A percentile compares a stretch with the other conserved stretches of the same genome.
These are phyloP conservation scores for Mallotus nudiflorus DNA, from an alignment of 345 rosid species.

Conservation along the genomic window DNA sequence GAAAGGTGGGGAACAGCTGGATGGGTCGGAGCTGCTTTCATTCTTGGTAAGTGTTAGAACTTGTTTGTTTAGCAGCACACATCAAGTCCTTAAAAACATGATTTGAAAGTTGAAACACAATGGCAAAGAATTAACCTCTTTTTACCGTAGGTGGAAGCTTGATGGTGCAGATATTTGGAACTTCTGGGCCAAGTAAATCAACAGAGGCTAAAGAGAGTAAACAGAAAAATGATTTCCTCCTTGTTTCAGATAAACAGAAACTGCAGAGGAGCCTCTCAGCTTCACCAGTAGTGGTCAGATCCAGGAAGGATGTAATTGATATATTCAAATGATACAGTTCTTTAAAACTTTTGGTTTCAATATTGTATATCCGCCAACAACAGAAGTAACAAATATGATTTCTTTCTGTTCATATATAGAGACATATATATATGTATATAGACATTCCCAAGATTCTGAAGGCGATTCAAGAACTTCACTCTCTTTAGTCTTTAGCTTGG, in stretches of 20 bases:
- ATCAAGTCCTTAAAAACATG: too few relatives aligned
- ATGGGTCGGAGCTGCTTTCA: conserved; percentile 34
- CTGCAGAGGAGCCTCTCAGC: conserved; percentile 21
- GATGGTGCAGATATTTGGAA: conserved; percentile 28
- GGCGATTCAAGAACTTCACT: too few relatives aligned
- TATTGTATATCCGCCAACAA: too few relatives aligned
- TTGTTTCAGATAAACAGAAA: conserved; percentile 20
- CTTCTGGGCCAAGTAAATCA: conserved; percentile 7
- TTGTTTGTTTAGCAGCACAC: background rate
- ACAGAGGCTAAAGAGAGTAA: conserved; percentile 6
- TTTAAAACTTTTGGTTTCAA: background rate
- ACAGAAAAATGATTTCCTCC: background rate
- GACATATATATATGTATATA: too few relatives aligned
- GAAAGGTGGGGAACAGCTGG: conserved; percentile 33
- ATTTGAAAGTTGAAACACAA: too few relatives aligned
- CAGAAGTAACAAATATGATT: too few relatives aligned
- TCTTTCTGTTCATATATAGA: too few relatives aligned
- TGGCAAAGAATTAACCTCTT: too few relatives aligned
- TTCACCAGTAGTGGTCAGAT: conserved; percentile 25
- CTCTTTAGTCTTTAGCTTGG: too few relatives aligned
- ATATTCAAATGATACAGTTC: conserved; percentile 18
- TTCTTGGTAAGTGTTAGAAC: conserved; percentile 24
- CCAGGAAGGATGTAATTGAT: conserved; percentile 14
- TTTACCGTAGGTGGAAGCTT: conserved; percentile 30
- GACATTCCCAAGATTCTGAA: too few relatives aligned